Evolutionary conservation across 1,139 yeast species (phyloP), one percentile per base, ranked within the genome.

Genomic region (Wickerhamiella infanticola): DNA sequence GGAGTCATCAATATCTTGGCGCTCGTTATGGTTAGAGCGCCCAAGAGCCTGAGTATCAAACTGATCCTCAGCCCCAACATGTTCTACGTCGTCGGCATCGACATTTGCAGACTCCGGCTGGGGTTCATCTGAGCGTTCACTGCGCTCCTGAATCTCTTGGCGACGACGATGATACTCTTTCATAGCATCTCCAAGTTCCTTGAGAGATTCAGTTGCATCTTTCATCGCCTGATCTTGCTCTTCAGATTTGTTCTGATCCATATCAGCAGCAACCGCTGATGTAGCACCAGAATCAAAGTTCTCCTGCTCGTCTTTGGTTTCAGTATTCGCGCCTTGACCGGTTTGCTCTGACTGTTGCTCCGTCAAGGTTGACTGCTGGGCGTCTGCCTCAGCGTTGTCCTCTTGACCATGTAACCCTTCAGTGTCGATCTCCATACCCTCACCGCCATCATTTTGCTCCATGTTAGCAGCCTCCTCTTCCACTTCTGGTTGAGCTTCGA

Each of bases 111-210:
- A 50, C 4, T 47, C 44, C 1, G 45, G 47, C n/a, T 31, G 41
- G 1, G 33, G 58, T 62, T 13, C 70, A 2, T 31, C 37, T 2
- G 24, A 33, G n/a, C 27, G 45, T 4, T 50, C 71, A 27, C 65
- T 62, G 29, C 68, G 69, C 43, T 70, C 68, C 54, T 68, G 70
- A 51, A 88, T 88, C 56, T 86, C 96, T 61, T 83, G 86, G 53
- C 83, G 78, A 58, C 95, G 81, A 60, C 86, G 82, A 60, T 88
- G 94, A 66, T 82, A 90, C 60, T 88, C 95, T 59, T 86, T 83
- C 62, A 86, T 63, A 0, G 94, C 77, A 60, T 88, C 96, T 46
- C 97, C 97, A 25, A 90, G 69, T 59, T 86, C 86, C 60, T 82
- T 82, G 63, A 88, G 69, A 0, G 93, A 77, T 55, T 86, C 93